phyloP scores from a whole-genome alignment of 2,329 filamentous ascomycete genomes.

The Aspergillus awamori region DNA sequence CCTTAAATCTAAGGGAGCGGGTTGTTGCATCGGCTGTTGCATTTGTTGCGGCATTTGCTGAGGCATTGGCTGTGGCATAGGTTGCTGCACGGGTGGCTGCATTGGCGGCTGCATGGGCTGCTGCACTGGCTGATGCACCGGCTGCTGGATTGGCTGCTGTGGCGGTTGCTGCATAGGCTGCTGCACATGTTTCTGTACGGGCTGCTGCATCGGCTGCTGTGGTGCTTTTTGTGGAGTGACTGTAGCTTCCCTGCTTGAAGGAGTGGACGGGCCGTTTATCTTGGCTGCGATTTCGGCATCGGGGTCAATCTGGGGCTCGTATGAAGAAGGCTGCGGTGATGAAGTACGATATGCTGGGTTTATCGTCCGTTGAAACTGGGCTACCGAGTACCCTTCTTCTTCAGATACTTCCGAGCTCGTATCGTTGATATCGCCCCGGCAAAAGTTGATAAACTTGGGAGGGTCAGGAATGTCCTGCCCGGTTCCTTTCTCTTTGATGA shows the following conservation, averaged over 20 bases:
- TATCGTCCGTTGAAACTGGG: slow-evolving; percentile 91
- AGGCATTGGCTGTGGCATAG: slow-evolving; percentile 25
- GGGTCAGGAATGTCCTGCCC: slow-evolving; percentile 97
- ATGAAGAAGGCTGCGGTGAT: slow-evolving; percentile 90
- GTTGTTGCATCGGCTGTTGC: slow-evolving; percentile 26
- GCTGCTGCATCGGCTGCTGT: slow-evolving; percentile 26
- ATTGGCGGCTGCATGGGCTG: slow-evolving; percentile 32
- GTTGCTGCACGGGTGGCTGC: slow-evolving; percentile 47
- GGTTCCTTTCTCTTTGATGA: slow-evolving; percentile 87
- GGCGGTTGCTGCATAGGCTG: slow-evolving; percentile 40
- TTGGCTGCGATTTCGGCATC: slow-evolving; percentile 72
- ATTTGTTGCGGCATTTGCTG: slow-evolving; percentile 25
- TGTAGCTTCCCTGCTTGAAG: slow-evolving; percentile 55
- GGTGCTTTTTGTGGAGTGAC: slow-evolving; percentile 56
- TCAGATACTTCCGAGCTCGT: slow-evolving; percentile 80
- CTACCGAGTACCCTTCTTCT: slow-evolving; percentile 94
- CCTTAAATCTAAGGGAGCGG: slow-evolving; percentile 43
- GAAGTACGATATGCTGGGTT: slow-evolving; percentile 96
- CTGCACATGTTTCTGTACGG: slow-evolving; percentile 38
- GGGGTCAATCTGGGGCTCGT: slow-evolving; percentile 88
- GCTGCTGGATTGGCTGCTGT: slow-evolving; percentile 29
- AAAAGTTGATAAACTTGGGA: slow-evolving; percentile 98
- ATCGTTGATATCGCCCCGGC: slow-evolving; percentile 76
- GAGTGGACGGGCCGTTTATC: slow-evolving; percentile 53
- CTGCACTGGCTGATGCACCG: slow-evolving; percentile 23